Evolutionary conservation across 2,329 filamentous ascomycete species (phyloP).

Genomic region (Fusarium sp.): DNA sequence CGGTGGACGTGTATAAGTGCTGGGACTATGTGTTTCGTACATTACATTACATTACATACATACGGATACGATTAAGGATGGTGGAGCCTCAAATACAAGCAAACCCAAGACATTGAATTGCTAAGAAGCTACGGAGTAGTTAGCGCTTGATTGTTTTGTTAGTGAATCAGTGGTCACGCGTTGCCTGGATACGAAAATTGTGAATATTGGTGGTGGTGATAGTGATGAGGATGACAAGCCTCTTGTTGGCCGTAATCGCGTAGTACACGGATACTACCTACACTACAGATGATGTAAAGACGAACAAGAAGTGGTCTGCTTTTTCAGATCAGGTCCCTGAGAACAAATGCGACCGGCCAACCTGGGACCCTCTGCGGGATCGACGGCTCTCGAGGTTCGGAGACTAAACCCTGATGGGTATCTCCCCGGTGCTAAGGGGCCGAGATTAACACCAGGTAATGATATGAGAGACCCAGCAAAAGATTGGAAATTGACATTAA

Average conservation of each 20-base stretch:
- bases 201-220: not conserved
- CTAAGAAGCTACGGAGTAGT: not conserved
- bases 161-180: conserved; percentile 18
- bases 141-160: conserved; percentile 3
- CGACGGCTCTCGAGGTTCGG: conserved; percentile 24
- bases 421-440: not conserved
- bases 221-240: not conserved
- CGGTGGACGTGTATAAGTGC: conserved; percentile 27
- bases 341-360: conserved; percentile 29
- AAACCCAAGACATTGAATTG: conserved; percentile 14
- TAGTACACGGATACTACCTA: not conserved
- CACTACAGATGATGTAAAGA: conserved; percentile 1
- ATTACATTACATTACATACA: not conserved
- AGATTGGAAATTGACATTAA: conserved; percentile 25
- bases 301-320: conserved; percentile 35
- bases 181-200: not conserved
- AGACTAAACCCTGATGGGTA: conserved; percentile 33
- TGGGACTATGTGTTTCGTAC: conserved; percentile 15
- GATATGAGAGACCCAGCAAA: conserved; percentile 31
- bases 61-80: conserved; percentile 40
- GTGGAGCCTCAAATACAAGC: conserved; percentile 23
- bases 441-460: conserved; percentile 20
- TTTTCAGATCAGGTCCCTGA: conserved; percentile 30
- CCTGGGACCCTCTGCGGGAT: conserved; percentile 19
- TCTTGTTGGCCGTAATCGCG: not conserved